A percentile compares a stretch with the other conserved stretches of the same genome.
Conservation (phyloP, 495 filamentous ascomycete genomes). For the Durotheca rogersii region DNA sequence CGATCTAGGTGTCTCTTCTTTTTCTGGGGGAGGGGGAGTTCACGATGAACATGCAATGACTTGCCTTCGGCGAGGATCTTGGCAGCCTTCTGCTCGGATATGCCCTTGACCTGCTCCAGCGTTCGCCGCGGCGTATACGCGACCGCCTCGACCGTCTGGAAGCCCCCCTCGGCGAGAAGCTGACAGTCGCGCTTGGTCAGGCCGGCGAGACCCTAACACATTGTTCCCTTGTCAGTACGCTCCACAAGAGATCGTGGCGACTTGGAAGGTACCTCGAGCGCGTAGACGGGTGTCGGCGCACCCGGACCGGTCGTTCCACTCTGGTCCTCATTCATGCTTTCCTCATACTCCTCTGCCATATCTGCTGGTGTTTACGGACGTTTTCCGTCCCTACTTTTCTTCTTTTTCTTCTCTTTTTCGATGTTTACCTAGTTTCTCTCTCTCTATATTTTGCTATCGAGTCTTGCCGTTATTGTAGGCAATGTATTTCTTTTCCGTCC, state of each 20-base stretch:
- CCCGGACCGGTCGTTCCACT: conserved; percentile 71
- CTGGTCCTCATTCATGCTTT: conserved; percentile 45
- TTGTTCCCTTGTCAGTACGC: conserved; percentile 16
- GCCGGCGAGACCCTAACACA: conserved; percentile 68
- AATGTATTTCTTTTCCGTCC: no score
- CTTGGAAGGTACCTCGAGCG: conserved; percentile 69
- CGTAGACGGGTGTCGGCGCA: conserved; percentile 85
- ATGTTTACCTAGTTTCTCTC: no score
- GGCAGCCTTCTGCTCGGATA: conserved; percentile 91
- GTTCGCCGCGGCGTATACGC: conserved; percentile 89
- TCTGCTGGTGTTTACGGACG: neutral
- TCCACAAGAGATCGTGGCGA: neutral
- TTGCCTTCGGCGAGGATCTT: conserved; percentile 91
- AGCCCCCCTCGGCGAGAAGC: conserved; percentile 86
- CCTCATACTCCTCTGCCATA: conserved; percentile 46
- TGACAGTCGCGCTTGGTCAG: conserved; percentile 94
- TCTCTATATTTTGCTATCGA: no score
- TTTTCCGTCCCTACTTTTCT: no score
- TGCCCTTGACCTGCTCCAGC: conserved; percentile 93
- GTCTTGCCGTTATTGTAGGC: no score
- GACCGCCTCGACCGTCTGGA: conserved; percentile 89
- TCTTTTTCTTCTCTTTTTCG: no score
- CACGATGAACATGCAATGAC: conserved; percentile 2
- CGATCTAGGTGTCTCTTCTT: no score
- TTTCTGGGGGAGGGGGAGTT: no score